Conservation (phyloP, 306 rosid genomes). For the Begonia peltatifolia region DNA sequence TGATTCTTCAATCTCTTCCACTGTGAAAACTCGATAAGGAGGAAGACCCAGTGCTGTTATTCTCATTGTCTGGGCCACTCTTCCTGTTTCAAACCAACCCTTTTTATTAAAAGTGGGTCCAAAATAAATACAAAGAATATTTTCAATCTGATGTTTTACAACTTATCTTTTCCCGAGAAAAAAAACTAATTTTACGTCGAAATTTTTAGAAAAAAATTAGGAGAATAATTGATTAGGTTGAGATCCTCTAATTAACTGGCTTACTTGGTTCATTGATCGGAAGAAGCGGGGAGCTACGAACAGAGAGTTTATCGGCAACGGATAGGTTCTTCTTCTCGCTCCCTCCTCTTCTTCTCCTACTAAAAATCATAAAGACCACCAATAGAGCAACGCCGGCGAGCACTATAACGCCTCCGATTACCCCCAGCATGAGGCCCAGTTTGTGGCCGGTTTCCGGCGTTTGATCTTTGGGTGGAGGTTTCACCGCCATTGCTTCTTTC, state of each 20-base stretch:
- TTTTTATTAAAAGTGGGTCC: too few species aligned
- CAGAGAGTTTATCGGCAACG: constrained; percentile 23
- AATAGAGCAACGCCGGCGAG: constrained; percentile 25
- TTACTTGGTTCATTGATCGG: constrained; percentile 35
- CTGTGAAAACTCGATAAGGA: constrained; percentile 45
- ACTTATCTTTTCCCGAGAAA: neutral
- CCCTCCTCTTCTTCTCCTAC: constrained; percentile 19
- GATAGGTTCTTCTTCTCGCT: constrained; percentile 17
- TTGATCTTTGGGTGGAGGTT: constrained; percentile 25
- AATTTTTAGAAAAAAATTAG: too few species aligned
- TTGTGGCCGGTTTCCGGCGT: constrained; percentile 22
- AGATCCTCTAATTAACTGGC: constrained; percentile 4
- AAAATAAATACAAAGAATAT: too few species aligned
- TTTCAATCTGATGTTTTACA: too few species aligned
- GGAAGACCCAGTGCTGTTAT: constrained; percentile 38
- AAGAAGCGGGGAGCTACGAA: constrained; percentile 19
- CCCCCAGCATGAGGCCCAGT: constrained; percentile 30
- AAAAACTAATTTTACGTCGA: neutral
- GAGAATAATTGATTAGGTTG: too few species aligned
- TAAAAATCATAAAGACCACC: constrained; percentile 26
- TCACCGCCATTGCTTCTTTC: constrained; percentile 44
- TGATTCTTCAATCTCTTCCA: constrained; percentile 75
- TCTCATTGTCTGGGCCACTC: constrained; percentile 35
- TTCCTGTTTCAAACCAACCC: constrained; percentile 18
- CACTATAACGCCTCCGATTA: constrained; percentile 42